A percentile compares a stretch with the other conserved stretches of the same genome.
These are phyloP conservation scores for Nemania abortiva DNA, from an alignment of 2,329 filamentous ascomycete genomes.

Conservation along the genomic window DNA sequence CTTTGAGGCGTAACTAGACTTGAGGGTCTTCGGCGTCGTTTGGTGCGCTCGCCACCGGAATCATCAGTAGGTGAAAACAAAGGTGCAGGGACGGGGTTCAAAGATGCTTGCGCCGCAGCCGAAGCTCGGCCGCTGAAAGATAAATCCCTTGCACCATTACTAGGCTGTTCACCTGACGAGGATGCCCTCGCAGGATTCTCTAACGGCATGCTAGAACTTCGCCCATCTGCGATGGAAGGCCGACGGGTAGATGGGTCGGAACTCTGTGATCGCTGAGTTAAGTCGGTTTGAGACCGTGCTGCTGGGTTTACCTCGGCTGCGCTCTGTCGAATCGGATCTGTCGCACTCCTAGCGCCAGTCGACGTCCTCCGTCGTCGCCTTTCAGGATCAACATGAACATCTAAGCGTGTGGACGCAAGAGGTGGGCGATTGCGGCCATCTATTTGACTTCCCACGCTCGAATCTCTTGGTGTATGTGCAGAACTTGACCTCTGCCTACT, in stretches of 20 bases:
- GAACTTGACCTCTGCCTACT: constrained; percentile 51
- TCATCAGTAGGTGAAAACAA: constrained; percentile 38
- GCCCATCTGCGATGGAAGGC: constrained; percentile 57
- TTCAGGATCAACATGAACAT: constrained; percentile 62
- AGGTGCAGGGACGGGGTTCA: constrained; percentile 36
- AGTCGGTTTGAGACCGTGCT: constrained; percentile 74
- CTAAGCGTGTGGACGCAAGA: constrained; percentile 61
- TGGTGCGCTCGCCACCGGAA: constrained; percentile 39
- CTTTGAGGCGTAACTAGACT: constrained; percentile 56
- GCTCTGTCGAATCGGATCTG: constrained; percentile 59
- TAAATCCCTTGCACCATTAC: constrained; percentile 44
- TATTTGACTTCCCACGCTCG: constrained; percentile 57
- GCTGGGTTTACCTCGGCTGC: constrained; percentile 62
- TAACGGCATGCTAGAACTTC: constrained; percentile 56
- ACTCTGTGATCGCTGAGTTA: constrained; percentile 60
- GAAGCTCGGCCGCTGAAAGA: constrained; percentile 55
- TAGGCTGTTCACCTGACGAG: constrained; percentile 43
- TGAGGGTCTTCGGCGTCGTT: constrained; percentile 53
- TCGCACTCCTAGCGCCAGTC: constrained; percentile 68
- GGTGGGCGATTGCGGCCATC: constrained; percentile 67
- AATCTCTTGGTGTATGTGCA: constrained; percentile 46
- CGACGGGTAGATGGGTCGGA: constrained; percentile 55
- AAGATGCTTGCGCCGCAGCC: constrained; percentile 35
- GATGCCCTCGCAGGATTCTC: constrained; percentile 43
- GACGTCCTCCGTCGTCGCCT: constrained; percentile 62